Conservation (phyloP, 805 yeast genomes). For the Torulaspora quercuum region DNA sequence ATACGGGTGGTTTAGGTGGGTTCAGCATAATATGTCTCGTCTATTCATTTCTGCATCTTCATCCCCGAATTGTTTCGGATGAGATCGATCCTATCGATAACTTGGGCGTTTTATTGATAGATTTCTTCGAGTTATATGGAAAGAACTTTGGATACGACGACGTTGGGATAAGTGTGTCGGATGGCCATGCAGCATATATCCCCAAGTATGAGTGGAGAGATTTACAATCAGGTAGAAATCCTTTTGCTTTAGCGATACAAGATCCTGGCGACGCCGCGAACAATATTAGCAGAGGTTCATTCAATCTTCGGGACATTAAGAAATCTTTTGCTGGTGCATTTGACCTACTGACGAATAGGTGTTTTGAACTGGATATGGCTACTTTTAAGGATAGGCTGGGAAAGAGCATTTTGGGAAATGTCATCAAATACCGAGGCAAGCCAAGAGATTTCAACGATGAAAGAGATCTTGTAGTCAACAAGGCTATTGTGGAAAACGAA, state of each 20-base stretch:
- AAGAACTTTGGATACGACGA: constrained; percentile 80
- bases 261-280: constrained; percentile 84
- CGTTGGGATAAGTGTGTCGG: constrained; percentile 60
- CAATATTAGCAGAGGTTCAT: constrained; percentile 81
- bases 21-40: constrained; percentile 87
- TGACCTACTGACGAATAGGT: constrained; percentile 67
- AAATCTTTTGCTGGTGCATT: constrained; percentile 87
- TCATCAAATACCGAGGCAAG: constrained; percentile 69
- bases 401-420: constrained; percentile 72
- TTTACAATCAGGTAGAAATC: constrained; percentile 40
- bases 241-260: constrained; percentile 69
- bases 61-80: constrained; percentile 69
- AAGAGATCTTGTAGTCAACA: constrained; percentile 56
- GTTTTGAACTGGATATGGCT: constrained; percentile 66
- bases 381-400: constrained; percentile 66
- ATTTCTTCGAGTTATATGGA: constrained; percentile 91
- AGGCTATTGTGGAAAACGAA: constrained; percentile 46
- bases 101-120: constrained; percentile 81
- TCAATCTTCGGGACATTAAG: constrained; percentile 71
- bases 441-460: constrained; percentile 77
- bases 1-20: constrained; percentile 93
- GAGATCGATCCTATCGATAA: constrained; percentile 68
- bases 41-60: constrained; percentile 72
- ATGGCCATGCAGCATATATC: constrained; percentile 58
- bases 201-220: constrained; percentile 53